A percentile compares a stretch with the other conserved stretches of the same genome.
These are phyloP conservation scores for Leishmania guyanensis DNA, from an alignment of 208 protist species.

Conservation along the genomic window DNA sequence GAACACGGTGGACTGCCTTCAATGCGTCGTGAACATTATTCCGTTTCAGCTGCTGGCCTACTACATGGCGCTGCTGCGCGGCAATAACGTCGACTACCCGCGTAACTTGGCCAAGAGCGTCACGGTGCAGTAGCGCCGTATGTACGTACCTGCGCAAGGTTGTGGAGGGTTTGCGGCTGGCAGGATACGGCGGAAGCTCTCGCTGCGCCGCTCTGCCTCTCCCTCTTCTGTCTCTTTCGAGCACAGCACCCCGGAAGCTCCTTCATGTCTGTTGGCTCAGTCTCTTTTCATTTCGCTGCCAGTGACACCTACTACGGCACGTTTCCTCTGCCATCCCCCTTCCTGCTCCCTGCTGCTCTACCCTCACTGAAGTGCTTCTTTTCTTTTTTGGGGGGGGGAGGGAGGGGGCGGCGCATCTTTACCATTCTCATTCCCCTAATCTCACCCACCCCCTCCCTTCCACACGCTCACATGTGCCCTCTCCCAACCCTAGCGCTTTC, in stretches of 20 bases:
- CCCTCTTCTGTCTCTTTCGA: not conserved
- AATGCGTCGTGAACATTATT: slow-evolving; percentile 92
- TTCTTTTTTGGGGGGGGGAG: not conserved
- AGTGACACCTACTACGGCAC: not conserved
- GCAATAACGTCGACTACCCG: slow-evolving; percentile 95
- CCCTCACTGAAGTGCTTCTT: not conserved
- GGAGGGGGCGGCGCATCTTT: too few species aligned
- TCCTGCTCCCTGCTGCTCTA: not conserved
- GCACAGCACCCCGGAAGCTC: not conserved
- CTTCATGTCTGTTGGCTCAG: not conserved
- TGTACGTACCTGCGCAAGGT: not conserved
- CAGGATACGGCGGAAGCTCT: not conserved
- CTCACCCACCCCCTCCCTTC: not conserved
- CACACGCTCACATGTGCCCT: not conserved
- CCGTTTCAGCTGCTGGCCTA: slow-evolving; percentile 98
- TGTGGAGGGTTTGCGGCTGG: not conserved
- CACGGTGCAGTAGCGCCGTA: slow-evolving; percentile 76
- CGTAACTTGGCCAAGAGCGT: slow-evolving; percentile 98
- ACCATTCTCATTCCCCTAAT: not conserved
- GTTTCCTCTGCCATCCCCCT: not conserved
- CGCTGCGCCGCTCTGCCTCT: not conserved
- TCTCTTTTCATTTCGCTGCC: not conserved
- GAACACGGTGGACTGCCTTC: slow-evolving; percentile 85
- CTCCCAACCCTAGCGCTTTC: not conserved
- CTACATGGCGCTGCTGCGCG: slow-evolving; percentile 90